Conservation (phyloP, 2,329 filamentous ascomycete genomes). For the Sporothrix globosa region DNA sequence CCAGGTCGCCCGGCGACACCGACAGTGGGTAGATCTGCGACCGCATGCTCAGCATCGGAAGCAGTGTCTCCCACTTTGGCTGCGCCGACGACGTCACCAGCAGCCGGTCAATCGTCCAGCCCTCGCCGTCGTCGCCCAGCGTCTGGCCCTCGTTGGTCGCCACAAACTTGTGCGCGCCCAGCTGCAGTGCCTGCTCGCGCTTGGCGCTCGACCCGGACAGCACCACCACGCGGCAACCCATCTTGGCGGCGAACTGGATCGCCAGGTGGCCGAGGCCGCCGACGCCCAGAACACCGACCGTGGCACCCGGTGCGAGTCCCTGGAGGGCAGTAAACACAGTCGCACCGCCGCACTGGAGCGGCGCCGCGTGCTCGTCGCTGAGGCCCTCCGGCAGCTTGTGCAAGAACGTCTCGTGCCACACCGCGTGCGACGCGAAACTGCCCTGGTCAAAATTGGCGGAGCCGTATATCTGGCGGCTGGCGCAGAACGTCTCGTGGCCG, state of each 20-base stretch:
- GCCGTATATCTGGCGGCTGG: not conserved
- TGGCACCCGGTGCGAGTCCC: not conserved
- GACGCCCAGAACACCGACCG: slow-evolving; percentile 13
- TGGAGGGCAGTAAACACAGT: slow-evolving; percentile 12
- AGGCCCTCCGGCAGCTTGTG: slow-evolving; percentile 16
- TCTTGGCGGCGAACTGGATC: slow-evolving; percentile 25
- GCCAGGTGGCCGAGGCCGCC: slow-evolving; percentile 23
- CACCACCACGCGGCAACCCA: slow-evolving; percentile 23
- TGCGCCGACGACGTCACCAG: slow-evolving; percentile 20
- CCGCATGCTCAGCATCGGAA: slow-evolving; percentile 18
- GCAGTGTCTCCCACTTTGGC: slow-evolving; percentile 14
- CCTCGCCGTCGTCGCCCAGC: slow-evolving; percentile 14
- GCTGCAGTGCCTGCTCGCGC: slow-evolving; percentile 7
- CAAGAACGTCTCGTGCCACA: slow-evolving; percentile 21
- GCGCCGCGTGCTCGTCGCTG: slow-evolving; percentile 15
- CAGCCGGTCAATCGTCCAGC: slow-evolving; percentile 22
- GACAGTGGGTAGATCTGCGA: slow-evolving; percentile 25
- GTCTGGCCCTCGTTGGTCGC: slow-evolving; percentile 21
- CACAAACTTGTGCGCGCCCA: slow-evolving; percentile 26
- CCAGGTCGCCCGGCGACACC: slow-evolving; percentile 5
- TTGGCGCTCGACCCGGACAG: slow-evolving; percentile 9
- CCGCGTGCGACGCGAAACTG: slow-evolving; percentile 12
- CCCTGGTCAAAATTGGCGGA: slow-evolving; percentile 2
- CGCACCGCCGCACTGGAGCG: slow-evolving; percentile 24
- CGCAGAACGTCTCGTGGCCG: slow-evolving; percentile 19